Evolutionary conservation across 345 rosid genomes (phyloP), one percentile per base, ranked within the genome.

Genomic region (Populus nigra): DNA sequence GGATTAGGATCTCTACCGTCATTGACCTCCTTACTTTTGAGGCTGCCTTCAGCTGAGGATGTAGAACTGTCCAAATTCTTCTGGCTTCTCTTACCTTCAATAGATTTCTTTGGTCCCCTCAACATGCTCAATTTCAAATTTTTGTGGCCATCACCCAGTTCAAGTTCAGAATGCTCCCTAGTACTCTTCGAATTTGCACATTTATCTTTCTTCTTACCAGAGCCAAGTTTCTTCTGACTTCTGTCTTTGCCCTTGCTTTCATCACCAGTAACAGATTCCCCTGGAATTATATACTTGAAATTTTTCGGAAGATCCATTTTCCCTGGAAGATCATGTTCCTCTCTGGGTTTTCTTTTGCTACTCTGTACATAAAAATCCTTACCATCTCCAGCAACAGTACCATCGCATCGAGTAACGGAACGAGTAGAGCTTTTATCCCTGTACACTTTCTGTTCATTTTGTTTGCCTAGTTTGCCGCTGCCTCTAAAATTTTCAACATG

Each of bases 31-130:
- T 12, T 83, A 49, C 73, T 88, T 47, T 80, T 80, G 36, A 68
- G 81, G 59, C 71, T 78, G n/a, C 36, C 88, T 79, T 71, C 89
- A 63, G 74, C 74, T 18, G 73, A 29, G 25, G 89, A 72, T 25
- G 38, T 76, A 23, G 78, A 84, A 72, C 55, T 86, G 78, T 80
- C 73, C n/a, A 68, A 72, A 38, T 78, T 85, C 62, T 82, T 78
- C 76, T 61, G 84, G 65, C 76, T 49, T 82, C 43, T 78, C 13
- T 82, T 85, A 55, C 16, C 25, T 76, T 76, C 85, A 78, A 79
- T 79, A 78, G 82, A 82, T 81, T 81, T 83, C 79, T 77, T 87
- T 33, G 72, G 53, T 77, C 83, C 85, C 80, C 87, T 85, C 12
- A 77, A 45, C 70, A 27, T 47, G 47, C 57, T n/a, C 50, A 65